Evolutionary conservation across 306 rosid genomes (phyloP), one percentile per base, ranked within the genome.

Genomic region (Castanospermum australe): DNA sequence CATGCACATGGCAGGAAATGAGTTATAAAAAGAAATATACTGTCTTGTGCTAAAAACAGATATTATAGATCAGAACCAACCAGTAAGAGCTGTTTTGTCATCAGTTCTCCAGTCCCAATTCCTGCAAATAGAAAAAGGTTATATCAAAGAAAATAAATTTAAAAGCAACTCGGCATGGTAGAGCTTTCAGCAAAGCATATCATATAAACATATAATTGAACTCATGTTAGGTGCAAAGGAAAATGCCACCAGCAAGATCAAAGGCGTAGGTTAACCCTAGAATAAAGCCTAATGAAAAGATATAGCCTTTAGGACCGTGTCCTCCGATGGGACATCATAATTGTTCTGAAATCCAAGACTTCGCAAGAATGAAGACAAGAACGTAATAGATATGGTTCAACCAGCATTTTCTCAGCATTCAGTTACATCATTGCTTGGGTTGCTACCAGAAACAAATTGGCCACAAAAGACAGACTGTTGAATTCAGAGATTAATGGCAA

Each of bases 1-100:
- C 11, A 78, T 61, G 33, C 73, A 82, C 20, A 72, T 15, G 45
- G 56, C 81, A 82, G 25, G 75, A 44, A 51, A 74, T 28, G 22
- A 22, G 35, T 73, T 73, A 35, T 50, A 14, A 63, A 61, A 77
- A 57, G 64, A 73, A 55, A 30, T 63, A 20, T 11, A 71, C 32
- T 28, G 20, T 82, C 54, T 3, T 56, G 24, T 62, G 18, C 72
- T 57, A 57, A 18, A 74, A 70, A 47, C 4, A 61, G 79, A 68
- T 15, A 72, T 47, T 35, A 35, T 42, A 79, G 32, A 85, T 73
- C 64, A 81, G 61, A 81, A 86, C 98, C 67, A 68, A 96, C 99
- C 97, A 79, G 99, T 89, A 67, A 96, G 98, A 63, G 99, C 96
- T 69, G 98, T 96, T 86, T 96, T 96, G 86, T 96, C 99, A 82